Base-by-base conservation (phyloP, 257 asterid species). In the Lantana camara region DNA sequence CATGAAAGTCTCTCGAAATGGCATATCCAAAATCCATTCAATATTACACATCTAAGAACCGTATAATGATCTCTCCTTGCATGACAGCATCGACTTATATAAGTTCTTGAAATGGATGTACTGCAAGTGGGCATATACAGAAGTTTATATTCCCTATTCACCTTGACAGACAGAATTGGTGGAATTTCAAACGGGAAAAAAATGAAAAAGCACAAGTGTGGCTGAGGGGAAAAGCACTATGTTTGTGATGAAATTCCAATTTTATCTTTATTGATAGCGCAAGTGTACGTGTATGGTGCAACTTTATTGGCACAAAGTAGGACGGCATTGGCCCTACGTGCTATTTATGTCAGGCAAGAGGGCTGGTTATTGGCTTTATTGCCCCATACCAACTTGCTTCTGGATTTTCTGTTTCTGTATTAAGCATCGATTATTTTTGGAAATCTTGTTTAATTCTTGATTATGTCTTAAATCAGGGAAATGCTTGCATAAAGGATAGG, bases 121-220 rank as follows among this genome's bases (percentile, higher is more conserved):
- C 44, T 66, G 64, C 65, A 73, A 73, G 72, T 60, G 69, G 69
- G 42, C 21, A 15, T 35, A 35, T 35, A 35, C 7, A 35, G 4
- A 35, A 3, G 7, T 35, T 3, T 35, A 35, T 35, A 35, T 35
- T 35, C 49, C 50, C 13, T 12, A 1, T 11, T 65, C 53, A 13
- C 16, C 34, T 30, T 52, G 68, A 44, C 42, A 13, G 77, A 64
- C n/a, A n/a, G n/a, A n/a, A n/a, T 64, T 67, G 78, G 63, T 70
- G 75, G 59, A 54, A 62, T 20, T 2, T 41, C 15, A 30, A 19
- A 27, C 40, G 34, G 30, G 19, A 45, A 63, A 19, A 22, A 21
- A 52, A 51, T 9, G 19, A 29, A 38, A 67, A 48, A 17, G 64
- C 6, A 34, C 53, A 27, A 54, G 57, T 50, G 49, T 51, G 62